Evolutionary conservation across 176 grass and related monocot genomes (phyloP), one percentile per base, ranked within the genome.

Genomic region (Musa acuminata): DNA sequence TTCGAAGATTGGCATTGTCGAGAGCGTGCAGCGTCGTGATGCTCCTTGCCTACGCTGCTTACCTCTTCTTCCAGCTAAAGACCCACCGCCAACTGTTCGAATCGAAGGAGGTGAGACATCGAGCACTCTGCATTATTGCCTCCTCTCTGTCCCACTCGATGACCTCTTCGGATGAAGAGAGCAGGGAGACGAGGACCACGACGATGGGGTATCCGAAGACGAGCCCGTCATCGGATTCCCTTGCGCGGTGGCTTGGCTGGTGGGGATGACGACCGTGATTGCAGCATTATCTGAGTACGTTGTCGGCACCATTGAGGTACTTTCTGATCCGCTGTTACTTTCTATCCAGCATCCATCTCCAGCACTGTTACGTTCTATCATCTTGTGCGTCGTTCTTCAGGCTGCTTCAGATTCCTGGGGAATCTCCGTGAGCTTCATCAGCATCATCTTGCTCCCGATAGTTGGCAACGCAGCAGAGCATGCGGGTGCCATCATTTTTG

Each of bases 401-500:
- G 89, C 85, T 76, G 89, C 92, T 78, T 96, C 92, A 9, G 87
- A 92, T 62, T 89, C 87, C 65, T 87, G 88, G 84, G 80, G 82
- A 63, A 77, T 96, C 82, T 86, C 89, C 0, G 84, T 96, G n/a
- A 82, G 83, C 71, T 96, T 96, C 88, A 92, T 96, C 71, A 87
- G 89, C 82, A 89, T 96, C 23, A 96, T 96, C 82, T 81, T 96
- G 79, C 92, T 96, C 74, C 92, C 92, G 72, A 92, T 96, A 79
- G 92, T 89, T 75, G 92, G 89, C 25, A 96, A 96, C 75, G 92
- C 92, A 48, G 92, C 92, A 58, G 92, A 96, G 71, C 92, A 96
- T 85, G 92, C 92, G n/a, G 90, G 84, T 19, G 89, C 92, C 66
- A 91, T 96, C 81, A 96, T 96, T 85, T 96, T 96, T 78, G 92